Evolutionary conservation across 2,329 filamentous ascomycete genomes (phyloP).

Genomic region (Chaetomiaceae sp.): DNA sequence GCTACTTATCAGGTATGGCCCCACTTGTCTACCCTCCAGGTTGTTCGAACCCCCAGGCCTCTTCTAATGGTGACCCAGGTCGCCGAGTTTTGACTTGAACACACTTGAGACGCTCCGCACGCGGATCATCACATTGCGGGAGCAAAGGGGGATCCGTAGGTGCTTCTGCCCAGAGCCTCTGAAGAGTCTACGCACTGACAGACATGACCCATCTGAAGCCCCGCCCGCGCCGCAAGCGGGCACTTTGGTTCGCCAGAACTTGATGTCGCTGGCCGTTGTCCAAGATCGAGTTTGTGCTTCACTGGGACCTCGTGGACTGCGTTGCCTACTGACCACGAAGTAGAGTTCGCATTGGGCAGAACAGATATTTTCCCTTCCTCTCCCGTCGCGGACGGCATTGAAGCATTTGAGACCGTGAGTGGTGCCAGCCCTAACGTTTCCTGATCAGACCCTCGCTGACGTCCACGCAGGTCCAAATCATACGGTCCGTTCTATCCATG

Average conservation of each 20-base stretch:
- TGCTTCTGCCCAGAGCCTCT: background rate
- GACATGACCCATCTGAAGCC: constrained; percentile 28
- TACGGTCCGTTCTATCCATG: constrained; percentile 44
- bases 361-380: constrained; percentile 53
- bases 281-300: constrained; percentile 24
- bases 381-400: constrained; percentile 48
- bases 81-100: constrained; percentile 53
- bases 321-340: constrained; percentile 13
- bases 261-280: constrained; percentile 26
- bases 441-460: background rate
- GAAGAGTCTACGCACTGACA: constrained; percentile 5
- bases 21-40: background rate
- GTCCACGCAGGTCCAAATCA: constrained; percentile 40
- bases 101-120: constrained; percentile 46
- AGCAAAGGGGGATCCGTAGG: constrained; percentile 51
- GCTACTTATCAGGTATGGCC: constrained; percentile 46
- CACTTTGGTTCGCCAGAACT: constrained; percentile 33
- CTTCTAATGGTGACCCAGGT: constrained; percentile 32
- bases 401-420: constrained; percentile 37
- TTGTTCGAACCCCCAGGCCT: background rate
- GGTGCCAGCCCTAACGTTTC: background rate
- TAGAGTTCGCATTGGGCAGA: constrained; percentile 58
- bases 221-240: constrained; percentile 36
- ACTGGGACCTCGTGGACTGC: background rate
- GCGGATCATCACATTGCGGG: constrained; percentile 49